A percentile compares a stretch with the other conserved stretches of the same genome.
Evolutionary conservation across 2,329 filamentous ascomycete genomes (phyloP).

Genomic region (Beauveria sp.): DNA sequence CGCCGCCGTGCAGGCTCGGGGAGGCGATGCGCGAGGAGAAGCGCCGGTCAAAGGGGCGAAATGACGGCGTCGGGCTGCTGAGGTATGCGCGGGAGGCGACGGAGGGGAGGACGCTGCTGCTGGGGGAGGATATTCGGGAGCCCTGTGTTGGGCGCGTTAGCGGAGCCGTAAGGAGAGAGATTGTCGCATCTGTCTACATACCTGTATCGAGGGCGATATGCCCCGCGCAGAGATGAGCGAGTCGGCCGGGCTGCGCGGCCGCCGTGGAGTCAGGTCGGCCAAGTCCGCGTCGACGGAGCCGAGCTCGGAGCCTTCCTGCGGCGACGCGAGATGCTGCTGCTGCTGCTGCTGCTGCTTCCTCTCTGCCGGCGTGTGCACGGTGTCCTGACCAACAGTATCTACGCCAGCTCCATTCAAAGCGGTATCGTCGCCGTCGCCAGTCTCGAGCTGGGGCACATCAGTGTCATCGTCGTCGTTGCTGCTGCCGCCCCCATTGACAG

Average conservation of each 20-base stretch:
- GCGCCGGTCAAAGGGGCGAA: constrained; percentile 87
- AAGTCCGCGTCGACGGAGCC: constrained; percentile 31
- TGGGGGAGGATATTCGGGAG: constrained; percentile 57
- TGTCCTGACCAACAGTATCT: neutral
- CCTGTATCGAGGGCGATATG: constrained; percentile 71
- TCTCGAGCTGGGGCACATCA: constrained; percentile 11
- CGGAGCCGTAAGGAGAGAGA: neutral
- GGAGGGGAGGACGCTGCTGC: constrained; percentile 65
- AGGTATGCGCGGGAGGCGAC: constrained; percentile 59
- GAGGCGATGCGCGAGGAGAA: constrained; percentile 81
- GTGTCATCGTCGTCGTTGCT: constrained; percentile 1
- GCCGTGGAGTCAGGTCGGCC: constrained; percentile 31
- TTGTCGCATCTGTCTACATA: constrained; percentile 28
- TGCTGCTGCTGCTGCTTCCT: constrained; percentile 18
- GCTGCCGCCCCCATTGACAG: neutral
- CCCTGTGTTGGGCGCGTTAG: constrained; percentile 38
- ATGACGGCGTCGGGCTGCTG: constrained; percentile 67
- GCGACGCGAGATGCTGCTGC: constrained; percentile 20
- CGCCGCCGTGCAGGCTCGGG: constrained; percentile 27
- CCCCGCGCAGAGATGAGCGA: constrained; percentile 64
- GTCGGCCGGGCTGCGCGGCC: constrained; percentile 48
- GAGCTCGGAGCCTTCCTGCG: constrained; percentile 25
- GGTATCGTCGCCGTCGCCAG: neutral
- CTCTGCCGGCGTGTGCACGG: constrained; percentile 31
- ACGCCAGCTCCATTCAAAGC: neutral